These are phyloP conservation scores for Cryptococcus deneoformans DNA, from an alignment of 1,284 basidiomycete genomes.

Conservation along the genomic window DNA sequence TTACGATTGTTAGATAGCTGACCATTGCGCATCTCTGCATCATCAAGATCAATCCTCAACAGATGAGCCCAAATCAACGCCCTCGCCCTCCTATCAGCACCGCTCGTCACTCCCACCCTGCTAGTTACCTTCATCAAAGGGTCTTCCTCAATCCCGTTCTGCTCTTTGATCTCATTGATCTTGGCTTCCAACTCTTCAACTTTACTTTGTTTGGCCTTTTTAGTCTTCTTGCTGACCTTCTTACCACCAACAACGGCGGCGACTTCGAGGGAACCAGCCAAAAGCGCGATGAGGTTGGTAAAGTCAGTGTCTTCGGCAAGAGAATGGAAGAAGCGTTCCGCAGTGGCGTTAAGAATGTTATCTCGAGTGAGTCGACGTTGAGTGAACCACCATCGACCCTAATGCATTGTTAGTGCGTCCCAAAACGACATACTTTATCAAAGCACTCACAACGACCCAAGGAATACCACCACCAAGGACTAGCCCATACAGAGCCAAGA, in stretches of 20 bases:
- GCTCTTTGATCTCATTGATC: constrained; percentile 54
- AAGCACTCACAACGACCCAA: constrained; percentile 66
- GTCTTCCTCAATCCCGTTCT: constrained; percentile 33
- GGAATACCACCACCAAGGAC: constrained; percentile 86
- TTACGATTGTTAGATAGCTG: not conserved
- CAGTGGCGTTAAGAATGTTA: constrained; percentile 78
- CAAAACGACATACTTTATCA: not conserved
- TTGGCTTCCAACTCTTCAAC: constrained; percentile 60
- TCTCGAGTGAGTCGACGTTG: constrained; percentile 89
- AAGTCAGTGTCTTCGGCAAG: constrained; percentile 77
- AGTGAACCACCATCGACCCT: constrained; percentile 98
- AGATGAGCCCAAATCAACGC: constrained; percentile 84
- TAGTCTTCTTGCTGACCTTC: constrained; percentile 45
- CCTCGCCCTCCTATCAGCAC: constrained; percentile 57
- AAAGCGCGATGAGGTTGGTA: constrained; percentile 67
- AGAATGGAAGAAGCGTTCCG: constrained; percentile 84
- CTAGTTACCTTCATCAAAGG: constrained; percentile 31
- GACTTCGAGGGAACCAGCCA: constrained; percentile 73
- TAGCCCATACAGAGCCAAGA: constrained; percentile 82
- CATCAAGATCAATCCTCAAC: constrained; percentile 65
- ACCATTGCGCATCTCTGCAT: constrained; percentile 38
- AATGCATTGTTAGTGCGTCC: not conserved
- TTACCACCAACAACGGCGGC: constrained; percentile 29
- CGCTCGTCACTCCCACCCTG: constrained; percentile 30
- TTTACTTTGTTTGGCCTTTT: constrained; percentile 50